Conservation (phyloP, 1,139 yeast species). For the Kodamaea derodonti region DNA sequence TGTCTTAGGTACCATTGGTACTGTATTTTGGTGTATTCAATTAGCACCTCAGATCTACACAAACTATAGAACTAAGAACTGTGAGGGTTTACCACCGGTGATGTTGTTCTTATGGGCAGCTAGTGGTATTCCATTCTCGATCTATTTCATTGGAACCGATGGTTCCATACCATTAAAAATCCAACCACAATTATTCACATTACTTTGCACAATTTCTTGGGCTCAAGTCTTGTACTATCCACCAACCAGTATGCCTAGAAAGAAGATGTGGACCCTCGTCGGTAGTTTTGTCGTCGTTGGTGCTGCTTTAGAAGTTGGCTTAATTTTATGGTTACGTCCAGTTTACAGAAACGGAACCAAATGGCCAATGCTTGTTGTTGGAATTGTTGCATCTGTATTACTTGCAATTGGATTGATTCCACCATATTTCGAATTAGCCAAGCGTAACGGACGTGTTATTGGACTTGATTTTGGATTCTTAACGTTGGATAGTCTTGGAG, state of each 20-base stretch:
- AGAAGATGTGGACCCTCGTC: conserved; percentile 35
- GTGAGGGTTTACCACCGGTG: conserved; percentile 78
- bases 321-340: conserved; percentile 67
- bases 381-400: conserved; percentile 72
- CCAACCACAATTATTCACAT: conserved; percentile 82
- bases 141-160: conserved; percentile 69
- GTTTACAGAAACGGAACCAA: conserved; percentile 53
- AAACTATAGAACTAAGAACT: conserved; percentile 70
- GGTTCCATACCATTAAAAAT: conserved; percentile 74
- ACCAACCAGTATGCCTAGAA: conserved; percentile 45
- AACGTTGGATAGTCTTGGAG: conserved; percentile 75
- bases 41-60: conserved; percentile 77
- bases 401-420: conserved; percentile 80
- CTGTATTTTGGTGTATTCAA: conserved; percentile 89
- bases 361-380: conserved; percentile 81
- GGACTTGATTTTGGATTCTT: conserved; percentile 87
- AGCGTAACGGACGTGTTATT: conserved; percentile 76
- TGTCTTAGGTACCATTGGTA: conserved; percentile 84
- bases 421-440: conserved; percentile 80
- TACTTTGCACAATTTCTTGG: conserved; percentile 68
- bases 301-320: conserved; percentile 65
- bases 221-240: conserved; percentile 78
- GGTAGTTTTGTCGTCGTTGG: conserved; percentile 38
- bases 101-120: conserved; percentile 86
- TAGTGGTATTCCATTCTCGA: conserved; percentile 79